These are phyloP conservation scores for Aechmea fasciata DNA, from an alignment of 176 grass and related monocot species.

Conservation along the genomic window DNA sequence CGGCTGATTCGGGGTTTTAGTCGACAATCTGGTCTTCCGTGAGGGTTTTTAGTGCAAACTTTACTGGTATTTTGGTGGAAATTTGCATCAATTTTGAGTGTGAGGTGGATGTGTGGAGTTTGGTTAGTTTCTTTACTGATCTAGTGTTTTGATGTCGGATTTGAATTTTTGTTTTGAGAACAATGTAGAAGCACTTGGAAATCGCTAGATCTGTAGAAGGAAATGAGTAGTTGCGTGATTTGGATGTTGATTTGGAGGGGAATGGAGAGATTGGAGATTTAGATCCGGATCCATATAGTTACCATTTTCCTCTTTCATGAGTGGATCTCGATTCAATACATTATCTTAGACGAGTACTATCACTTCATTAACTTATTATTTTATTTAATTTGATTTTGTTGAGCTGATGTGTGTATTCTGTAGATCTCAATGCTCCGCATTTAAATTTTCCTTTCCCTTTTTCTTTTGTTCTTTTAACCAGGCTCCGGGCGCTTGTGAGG, in stretches of 20 bases:
- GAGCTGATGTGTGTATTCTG: not conserved
- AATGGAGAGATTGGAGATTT: not conserved
- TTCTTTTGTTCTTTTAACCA: not conserved
- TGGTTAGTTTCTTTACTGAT: not conserved
- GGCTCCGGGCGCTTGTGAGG: too few relatives aligned
- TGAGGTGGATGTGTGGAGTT: not conserved
- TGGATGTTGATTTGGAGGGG: not conserved
- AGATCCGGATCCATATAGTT: not conserved
- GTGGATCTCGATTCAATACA: too few relatives aligned
- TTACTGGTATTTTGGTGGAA: not conserved
- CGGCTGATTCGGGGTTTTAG: not conserved
- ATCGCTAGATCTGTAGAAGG: constrained; percentile 14
- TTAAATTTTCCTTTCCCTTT: not conserved
- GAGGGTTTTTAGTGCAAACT: constrained; percentile 2
- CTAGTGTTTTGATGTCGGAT: not conserved
- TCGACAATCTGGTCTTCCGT: not conserved
- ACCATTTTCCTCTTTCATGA: too few relatives aligned
- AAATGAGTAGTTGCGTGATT: too few relatives aligned
- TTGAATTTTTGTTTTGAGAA: not conserved
- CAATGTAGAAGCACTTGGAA: not conserved
- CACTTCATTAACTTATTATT: not conserved
- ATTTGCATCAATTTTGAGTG: not conserved
- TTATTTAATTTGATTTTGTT: not conserved
- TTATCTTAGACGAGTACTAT: too few relatives aligned
- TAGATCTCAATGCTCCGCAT: not conserved